These are phyloP conservation scores for Xylaria venustula DNA, from an alignment of 495 filamentous ascomycete species.

Conservation along the genomic window DNA sequence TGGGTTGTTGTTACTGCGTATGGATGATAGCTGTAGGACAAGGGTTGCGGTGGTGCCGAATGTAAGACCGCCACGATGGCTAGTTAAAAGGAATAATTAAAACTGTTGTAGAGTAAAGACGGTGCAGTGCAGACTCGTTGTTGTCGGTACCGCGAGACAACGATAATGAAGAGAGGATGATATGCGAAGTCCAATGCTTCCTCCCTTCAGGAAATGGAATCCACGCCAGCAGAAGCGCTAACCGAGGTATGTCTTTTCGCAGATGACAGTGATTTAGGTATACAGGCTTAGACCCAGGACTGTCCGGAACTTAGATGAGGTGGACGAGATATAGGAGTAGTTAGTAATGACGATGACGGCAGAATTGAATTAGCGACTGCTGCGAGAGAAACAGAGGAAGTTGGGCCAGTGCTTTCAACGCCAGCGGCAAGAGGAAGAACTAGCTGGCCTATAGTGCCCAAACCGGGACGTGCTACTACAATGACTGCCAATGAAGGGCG, in stretches of 20 bases:
- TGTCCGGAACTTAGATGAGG: neutral
- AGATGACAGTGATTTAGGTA: neutral
- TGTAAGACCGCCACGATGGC: constrained; percentile 15
- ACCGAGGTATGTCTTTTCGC: neutral
- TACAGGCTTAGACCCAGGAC: neutral
- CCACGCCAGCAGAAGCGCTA: neutral
- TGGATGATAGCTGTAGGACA: constrained; percentile 10
- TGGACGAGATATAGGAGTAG: neutral
- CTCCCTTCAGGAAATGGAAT: neutral
- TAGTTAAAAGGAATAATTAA: neutral
- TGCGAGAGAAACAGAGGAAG: constrained; percentile 9
- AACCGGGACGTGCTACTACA: constrained; percentile 28
- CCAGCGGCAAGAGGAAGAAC: constrained; percentile 32
- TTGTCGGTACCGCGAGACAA: neutral
- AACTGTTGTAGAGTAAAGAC: neutral
- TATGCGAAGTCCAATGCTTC: neutral
- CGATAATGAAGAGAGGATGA: neutral
- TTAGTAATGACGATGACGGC: constrained; percentile 3
- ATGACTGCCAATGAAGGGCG: constrained; percentile 36
- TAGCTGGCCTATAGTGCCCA: constrained; percentile 25
- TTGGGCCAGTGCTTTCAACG: constrained; percentile 21
- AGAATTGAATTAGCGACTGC: neutral
- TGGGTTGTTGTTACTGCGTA: constrained; percentile 8
- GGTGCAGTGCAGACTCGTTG: neutral
- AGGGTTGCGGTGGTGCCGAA: constrained; percentile 8